Evolutionary conservation across 2,329 filamentous ascomycete species (phyloP).

Genomic region (Stylonectria norvegica): DNA sequence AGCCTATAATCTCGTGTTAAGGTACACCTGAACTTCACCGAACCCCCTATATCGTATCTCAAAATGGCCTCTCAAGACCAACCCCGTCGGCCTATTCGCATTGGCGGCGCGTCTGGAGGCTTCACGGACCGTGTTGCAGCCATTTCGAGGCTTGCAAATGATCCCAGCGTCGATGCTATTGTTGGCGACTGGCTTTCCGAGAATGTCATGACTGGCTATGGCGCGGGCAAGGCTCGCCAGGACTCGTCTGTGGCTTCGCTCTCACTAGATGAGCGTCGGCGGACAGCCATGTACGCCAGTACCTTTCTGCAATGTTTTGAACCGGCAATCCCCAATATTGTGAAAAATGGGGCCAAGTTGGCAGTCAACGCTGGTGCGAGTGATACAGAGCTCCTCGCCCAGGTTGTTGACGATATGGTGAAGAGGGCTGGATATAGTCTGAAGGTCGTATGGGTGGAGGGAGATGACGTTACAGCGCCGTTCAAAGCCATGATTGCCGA

Average conservation of each 20-base stretch:
- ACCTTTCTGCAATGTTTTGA: slow-evolving; percentile 30
- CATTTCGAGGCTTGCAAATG: slow-evolving; percentile 20
- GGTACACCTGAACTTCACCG: no score
- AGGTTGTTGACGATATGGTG: slow-evolving; percentile 2
- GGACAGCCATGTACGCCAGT: slow-evolving; percentile 25
- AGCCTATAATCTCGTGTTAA: no score
- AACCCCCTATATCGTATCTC: neutral
- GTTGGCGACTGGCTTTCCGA: slow-evolving; percentile 31
- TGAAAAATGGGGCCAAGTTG: slow-evolving; percentile 31
- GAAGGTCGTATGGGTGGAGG: slow-evolving; percentile 18
- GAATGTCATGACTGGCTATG: slow-evolving; percentile 44
- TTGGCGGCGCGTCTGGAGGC: slow-evolving; percentile 29
- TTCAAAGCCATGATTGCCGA: slow-evolving; percentile 18
- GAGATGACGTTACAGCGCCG: slow-evolving; percentile 16
- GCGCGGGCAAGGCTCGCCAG: slow-evolving; percentile 21
- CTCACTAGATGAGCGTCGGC: slow-evolving; percentile 5
- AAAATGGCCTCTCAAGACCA: slow-evolving; percentile 3
- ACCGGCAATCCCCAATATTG: slow-evolving; percentile 31
- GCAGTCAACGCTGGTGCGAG: slow-evolving; percentile 37
- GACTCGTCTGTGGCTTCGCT: slow-evolving; percentile 13
- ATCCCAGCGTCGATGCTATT: slow-evolving; percentile 13
- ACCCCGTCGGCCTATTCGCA: slow-evolving; percentile 21
- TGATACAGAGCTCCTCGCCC: slow-evolving; percentile 30
- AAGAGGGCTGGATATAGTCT: slow-evolving; percentile 24
- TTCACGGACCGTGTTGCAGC: slow-evolving; percentile 32